These are phyloP conservation scores for Miscanthus sacchariflorus DNA, from an alignment of 202 grass and related monocot genomes.

Conservation along the genomic window DNA sequence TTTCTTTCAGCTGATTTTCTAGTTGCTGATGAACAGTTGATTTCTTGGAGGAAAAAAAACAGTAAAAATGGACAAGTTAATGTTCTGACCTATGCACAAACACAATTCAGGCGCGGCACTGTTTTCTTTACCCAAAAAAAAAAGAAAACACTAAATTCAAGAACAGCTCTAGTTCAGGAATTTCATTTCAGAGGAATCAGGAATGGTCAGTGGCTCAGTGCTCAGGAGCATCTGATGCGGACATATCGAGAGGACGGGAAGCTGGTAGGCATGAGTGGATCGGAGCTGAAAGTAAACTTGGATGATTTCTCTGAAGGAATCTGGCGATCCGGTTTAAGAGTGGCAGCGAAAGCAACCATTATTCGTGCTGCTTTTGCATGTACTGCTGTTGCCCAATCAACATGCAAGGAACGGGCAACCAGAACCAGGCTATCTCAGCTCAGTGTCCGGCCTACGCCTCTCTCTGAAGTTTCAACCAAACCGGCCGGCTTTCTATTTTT, in stretches of 20 bases:
- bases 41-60: no score
- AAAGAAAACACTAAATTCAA: background rate
- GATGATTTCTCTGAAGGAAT: constrained; percentile 17
- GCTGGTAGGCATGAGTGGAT: background rate
- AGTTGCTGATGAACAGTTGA: no score
- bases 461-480: background rate
- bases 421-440: background rate
- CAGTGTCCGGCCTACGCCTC: background rate
- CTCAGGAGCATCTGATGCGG: background rate
- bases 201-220: background rate
- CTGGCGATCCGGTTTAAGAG: constrained; percentile 9
- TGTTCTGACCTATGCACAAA: background rate
- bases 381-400: constrained; percentile 23
- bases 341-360: constrained; percentile 52
- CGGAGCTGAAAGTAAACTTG: constrained; percentile 19
- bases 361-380: constrained; percentile 39
- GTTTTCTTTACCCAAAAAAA: background rate
- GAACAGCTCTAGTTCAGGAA: background rate
- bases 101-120: background rate
- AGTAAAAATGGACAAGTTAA: background rate
- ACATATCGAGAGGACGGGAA: background rate
- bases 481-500: background rate
- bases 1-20: no score
- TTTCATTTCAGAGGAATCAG: background rate
- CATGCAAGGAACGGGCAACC: constrained; percentile 32